Evolutionary conservation across 345 rosid genomes (phyloP), one percentile per base, ranked within the genome.

Genomic region (Cardamine chenopodiifolia): DNA sequence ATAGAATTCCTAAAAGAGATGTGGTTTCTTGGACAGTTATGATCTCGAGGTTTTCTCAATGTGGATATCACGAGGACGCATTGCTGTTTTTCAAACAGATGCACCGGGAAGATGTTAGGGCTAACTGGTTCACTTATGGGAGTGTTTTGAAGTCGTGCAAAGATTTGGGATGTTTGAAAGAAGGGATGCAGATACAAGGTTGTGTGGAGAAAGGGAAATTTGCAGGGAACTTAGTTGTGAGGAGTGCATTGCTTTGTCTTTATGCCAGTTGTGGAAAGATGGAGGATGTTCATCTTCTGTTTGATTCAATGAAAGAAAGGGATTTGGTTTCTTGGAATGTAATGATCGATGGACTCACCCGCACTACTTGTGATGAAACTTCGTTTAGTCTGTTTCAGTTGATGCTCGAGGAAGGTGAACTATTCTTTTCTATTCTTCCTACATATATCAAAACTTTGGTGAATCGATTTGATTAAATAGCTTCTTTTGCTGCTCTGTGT

Each of bases 21-120:
- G 83, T 87, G 31, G 85, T 83, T 50, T 79, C 97, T 19, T 91
- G 92, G 97, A 89, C 89, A 1, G 88, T 81, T 37, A 83, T 89
- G 86, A 78, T 91, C 71, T 79, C 85, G 4, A 88, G 89, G 12
- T 87, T 68, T 62, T 68, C 82, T 28, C 81, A 73, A 23, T 35
- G 66, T 19, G 83, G 81, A 35, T 47, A 8, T 54, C 71, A 42
- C 49, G 65, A 67, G 62, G 31, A 75, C 31, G 87, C 85, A 4
- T 64, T 91, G 58, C n/a, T 57, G 17, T 52, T 80, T 71, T 88
- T 85, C 61, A 56, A 23, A 29, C 74, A 76, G 54, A 88, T 91
- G 96, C 78, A 57, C 14, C 47, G 65, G 71, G 87, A 75, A 1
- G 32, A 8, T 35, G 57, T 82, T 57, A 81, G 74, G 71, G 83